phyloP scores from a whole-genome alignment of 345 rosid species.

The Heritiera fomes region DNA sequence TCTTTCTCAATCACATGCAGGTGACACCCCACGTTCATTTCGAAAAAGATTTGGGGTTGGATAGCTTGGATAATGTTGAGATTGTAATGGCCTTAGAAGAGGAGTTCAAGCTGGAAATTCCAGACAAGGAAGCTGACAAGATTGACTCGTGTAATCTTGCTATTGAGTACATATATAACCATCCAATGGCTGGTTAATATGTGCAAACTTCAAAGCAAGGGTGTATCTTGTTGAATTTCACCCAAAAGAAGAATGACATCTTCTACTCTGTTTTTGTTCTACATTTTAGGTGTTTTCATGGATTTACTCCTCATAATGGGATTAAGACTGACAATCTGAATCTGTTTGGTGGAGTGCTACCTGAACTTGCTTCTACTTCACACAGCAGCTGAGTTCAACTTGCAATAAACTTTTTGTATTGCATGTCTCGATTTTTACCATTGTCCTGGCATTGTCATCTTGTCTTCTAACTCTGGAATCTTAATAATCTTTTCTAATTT shows the following conservation, averaged over 20 bases:
- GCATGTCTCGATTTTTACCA: neutral
- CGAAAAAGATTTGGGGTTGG: slow-evolving; percentile 66
- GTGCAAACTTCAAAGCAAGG: slow-evolving; percentile 4
- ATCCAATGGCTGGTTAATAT: slow-evolving; percentile 79
- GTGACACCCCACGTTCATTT: slow-evolving; percentile 90
- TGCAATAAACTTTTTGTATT: slow-evolving; percentile 8
- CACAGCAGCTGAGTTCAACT: neutral
- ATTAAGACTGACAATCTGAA: slow-evolving; percentile 35
- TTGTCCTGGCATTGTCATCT: neutral
- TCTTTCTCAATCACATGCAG: slow-evolving; percentile 38
- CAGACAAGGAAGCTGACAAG: slow-evolving; percentile 93
- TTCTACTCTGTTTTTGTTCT: slow-evolving; percentile 19
- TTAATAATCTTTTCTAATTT: no score
- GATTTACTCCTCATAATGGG: slow-evolving; percentile 27
- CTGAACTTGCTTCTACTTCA: neutral
- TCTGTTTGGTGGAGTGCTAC: slow-evolving; percentile 28
- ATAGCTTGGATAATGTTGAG: slow-evolving; percentile 38
- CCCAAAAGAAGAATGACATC: slow-evolving; percentile 1
- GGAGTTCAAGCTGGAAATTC: slow-evolving; percentile 95
- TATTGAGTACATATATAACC: slow-evolving; percentile 83
- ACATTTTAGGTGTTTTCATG: slow-evolving; percentile 21
- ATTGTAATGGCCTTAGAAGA: slow-evolving; percentile 93
- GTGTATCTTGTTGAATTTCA: slow-evolving; percentile 24
- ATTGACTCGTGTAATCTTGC: slow-evolving; percentile 83
- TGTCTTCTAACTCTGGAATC: no score